Evolutionary conservation across 108 stramenopile species (phyloP), one percentile per base, ranked within the genome.

Genomic region (Nannochloropsis gaditana): DNA sequence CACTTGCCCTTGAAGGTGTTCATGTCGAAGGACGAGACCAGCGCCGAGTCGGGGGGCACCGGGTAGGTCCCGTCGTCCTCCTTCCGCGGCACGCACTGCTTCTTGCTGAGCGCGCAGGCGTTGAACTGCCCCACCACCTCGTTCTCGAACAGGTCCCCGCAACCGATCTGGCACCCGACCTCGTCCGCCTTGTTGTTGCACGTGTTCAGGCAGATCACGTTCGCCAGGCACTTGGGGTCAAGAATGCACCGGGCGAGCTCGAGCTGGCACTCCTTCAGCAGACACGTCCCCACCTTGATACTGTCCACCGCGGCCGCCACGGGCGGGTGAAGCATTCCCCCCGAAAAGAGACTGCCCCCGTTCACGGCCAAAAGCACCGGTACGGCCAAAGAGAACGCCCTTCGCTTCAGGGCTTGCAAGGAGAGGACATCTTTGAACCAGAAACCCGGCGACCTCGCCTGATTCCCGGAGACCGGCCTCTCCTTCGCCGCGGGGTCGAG

Each of bases 111-210:
- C 21, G 95, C 97, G 86, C 97, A 97, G 59, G 95, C 95, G 91
- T 97, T 97, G 91, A 97, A 97, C 88, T 96, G 95, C 31, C 94
- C 97, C 1, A 96, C 95, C n/a, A 95, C 94, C 21, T 93, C 93
- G 85, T 97, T 96, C 86, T 97, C 97, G 81, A 96, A 96, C 17
- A 94, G 81, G 92, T 97, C 94, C 43, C 97, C 97, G 89, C 97
- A 97, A 83, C 95, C 91, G 86, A 97, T 96, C 89, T 97, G 96
- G 84, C 97, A 97, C 81, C 90, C 95, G 15, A 91, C 92, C 83
- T 96, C 96, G 83, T 97, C 97, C 47, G 90, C 86, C 42, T 90
- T 89, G 42, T 93, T 93, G 83, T 94, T 95, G 80, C 88, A 85
- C 80, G 85, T 92, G 89, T 97, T 95, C 86, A 97, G 94, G 86